phyloP scores from a whole-genome alignment of 2,329 filamentous ascomycete species.

The Trichoderma sp. region DNA sequence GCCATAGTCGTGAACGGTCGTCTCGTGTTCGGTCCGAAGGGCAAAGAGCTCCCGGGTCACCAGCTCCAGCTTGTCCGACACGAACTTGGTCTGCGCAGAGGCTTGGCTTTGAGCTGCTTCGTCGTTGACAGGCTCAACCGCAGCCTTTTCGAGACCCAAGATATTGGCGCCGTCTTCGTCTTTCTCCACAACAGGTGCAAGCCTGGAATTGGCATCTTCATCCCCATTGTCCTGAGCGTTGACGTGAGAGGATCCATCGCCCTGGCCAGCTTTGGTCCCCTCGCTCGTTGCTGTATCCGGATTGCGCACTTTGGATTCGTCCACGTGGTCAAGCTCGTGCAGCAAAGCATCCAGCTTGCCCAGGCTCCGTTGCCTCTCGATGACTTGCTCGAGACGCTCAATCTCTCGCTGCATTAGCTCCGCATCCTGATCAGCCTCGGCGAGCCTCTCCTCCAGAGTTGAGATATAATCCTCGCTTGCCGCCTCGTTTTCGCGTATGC shows the following conservation, averaged over 20 bases:
- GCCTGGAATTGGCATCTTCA: slow-evolving; percentile 35
- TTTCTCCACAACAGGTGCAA: slow-evolving; percentile 42
- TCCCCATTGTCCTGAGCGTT: slow-evolving; percentile 58
- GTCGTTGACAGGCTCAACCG: not conserved
- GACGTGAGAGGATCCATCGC: slow-evolving; percentile 56
- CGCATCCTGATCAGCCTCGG: slow-evolving; percentile 92
- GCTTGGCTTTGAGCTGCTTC: slow-evolving; percentile 49
- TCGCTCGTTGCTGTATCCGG: slow-evolving; percentile 40
- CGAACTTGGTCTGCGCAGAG: slow-evolving; percentile 79
- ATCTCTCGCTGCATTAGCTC: slow-evolving; percentile 98
- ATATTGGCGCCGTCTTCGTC: slow-evolving; percentile 2
- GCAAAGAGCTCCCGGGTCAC: slow-evolving; percentile 91
- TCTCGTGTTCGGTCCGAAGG: slow-evolving; percentile 86
- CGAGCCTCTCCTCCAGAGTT: slow-evolving; percentile 89
- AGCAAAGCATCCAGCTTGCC: slow-evolving; percentile 92
- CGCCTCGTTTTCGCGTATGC: slow-evolving; percentile 85
- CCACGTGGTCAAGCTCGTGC: slow-evolving; percentile 82
- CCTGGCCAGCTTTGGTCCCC: slow-evolving; percentile 51
- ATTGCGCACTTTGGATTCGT: slow-evolving; percentile 55
- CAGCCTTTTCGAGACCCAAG: not conserved
- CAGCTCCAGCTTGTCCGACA: slow-evolving; percentile 88
- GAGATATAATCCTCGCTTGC: slow-evolving; percentile 96
- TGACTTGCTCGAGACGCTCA: slow-evolving; percentile 88
- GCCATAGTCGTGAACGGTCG: slow-evolving; percentile 78
- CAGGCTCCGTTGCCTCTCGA: slow-evolving; percentile 91